phyloP scores from a whole-genome alignment of 345 rosid genomes.

The Mangifera indica region DNA sequence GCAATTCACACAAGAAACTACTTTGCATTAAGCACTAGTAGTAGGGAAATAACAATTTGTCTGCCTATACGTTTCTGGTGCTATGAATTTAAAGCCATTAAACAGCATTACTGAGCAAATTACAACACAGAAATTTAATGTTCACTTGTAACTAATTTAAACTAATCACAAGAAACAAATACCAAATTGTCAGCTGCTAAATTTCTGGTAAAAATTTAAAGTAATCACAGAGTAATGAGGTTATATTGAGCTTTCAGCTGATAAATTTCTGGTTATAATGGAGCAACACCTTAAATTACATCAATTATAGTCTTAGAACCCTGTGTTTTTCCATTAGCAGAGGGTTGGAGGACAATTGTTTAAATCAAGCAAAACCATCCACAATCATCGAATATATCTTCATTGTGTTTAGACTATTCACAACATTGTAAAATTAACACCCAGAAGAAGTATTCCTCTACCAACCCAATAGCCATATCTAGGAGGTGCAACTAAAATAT shows the following conservation, averaged over 20 bases:
- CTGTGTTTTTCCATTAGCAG: background rate
- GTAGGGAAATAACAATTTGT: background rate
- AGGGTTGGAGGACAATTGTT: background rate
- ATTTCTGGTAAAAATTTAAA: background rate
- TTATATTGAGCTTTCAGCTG: background rate
- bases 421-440: background rate
- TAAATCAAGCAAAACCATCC: background rate
- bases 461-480: constrained; percentile 29
- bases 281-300: background rate
- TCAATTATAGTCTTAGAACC: background rate
- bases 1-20: background rate
- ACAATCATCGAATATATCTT: background rate
- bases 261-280: background rate
- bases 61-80: background rate
- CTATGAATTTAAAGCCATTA: too few relatives aligned
- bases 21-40: background rate
- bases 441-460: constrained; percentile 14
- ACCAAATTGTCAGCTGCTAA: background rate
- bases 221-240: background rate
- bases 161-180: background rate
- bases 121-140: too few relatives aligned
- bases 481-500: constrained; percentile 16
- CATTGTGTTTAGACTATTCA: background rate
- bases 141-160: too few relatives aligned
- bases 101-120: too few relatives aligned